Evolutionary conservation across 768 basidiomycete species (phyloP).

Genomic region (Tephrocybe rancida): DNA sequence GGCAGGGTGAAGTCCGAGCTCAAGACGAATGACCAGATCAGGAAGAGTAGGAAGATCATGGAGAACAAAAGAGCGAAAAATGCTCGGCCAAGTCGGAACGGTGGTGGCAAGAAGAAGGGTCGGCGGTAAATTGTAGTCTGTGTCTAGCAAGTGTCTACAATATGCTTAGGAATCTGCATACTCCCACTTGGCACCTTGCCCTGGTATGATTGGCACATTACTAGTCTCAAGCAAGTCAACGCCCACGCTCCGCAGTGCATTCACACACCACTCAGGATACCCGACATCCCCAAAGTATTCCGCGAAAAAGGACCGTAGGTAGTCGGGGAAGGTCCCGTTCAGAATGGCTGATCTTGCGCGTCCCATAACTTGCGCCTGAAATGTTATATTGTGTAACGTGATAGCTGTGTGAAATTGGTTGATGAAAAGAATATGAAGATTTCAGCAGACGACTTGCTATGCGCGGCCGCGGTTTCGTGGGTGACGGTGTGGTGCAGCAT

Average conservation of each 20-base stretch:
- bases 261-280: constrained; percentile 89
- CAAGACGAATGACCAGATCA: constrained; percentile 85
- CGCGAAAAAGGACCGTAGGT: constrained; percentile 74
- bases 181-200: constrained; percentile 80
- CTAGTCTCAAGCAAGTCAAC: constrained; percentile 75
- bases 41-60: constrained; percentile 65
- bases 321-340: constrained; percentile 75
- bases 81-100: constrained; percentile 58
- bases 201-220: constrained; percentile 52
- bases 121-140: constrained; percentile 32
- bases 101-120: constrained; percentile 39
- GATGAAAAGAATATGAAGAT: constrained; percentile 17
- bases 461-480: constrained; percentile 84
- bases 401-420: constrained; percentile 49
- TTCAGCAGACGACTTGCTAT: constrained; percentile 50
- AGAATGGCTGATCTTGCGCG: constrained; percentile 81
- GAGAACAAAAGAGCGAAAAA: constrained; percentile 79
- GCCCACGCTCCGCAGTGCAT: constrained; percentile 79
- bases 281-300: constrained; percentile 76
- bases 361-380: constrained; percentile 90
- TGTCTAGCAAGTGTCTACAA: neutral
- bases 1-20: constrained; percentile 79
- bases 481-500: constrained; percentile 76
- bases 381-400: constrained; percentile 82
- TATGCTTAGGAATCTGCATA: constrained; percentile 47